A percentile compares a stretch with the other conserved stretches of the same genome.
Conservation (phyloP, 1,284 basidiomycete species). For the Moesziomyces aphidis region DNA sequence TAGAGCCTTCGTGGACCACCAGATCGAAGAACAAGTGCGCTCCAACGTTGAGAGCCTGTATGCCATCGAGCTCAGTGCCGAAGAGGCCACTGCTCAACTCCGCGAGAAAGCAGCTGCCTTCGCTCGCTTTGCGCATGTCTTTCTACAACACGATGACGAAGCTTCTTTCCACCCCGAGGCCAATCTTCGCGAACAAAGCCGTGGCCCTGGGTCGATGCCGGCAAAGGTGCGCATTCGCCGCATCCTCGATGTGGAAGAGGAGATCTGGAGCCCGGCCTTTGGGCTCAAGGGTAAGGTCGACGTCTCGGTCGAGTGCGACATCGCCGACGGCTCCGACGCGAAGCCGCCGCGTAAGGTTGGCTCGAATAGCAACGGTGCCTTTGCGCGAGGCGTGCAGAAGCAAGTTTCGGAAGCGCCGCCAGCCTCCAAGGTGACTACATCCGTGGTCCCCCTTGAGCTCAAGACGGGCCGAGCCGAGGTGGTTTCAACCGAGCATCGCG, state of each 20-base stretch:
- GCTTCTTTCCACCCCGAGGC: conserved; percentile 39
- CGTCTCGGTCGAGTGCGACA: conserved; percentile 77
- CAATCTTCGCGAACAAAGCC: conserved; percentile 19
- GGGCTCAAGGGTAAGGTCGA: conserved; percentile 97
- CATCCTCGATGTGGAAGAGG: conserved; percentile 85
- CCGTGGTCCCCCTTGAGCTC: conserved; percentile 85
- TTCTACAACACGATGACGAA: conserved; percentile 37
- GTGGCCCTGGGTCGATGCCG: conserved; percentile 1
- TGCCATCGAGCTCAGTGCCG: conserved; percentile 42
- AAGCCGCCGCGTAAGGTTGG: neutral
- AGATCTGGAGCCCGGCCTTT: conserved; percentile 95
- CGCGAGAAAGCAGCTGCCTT: conserved; percentile 49
- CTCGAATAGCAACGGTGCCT: conserved; percentile 1
- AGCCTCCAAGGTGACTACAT: conserved; percentile 9
- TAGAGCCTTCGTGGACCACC: conserved; percentile 40
- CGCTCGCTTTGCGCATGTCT: conserved; percentile 55
- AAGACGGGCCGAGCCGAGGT: conserved; percentile 84
- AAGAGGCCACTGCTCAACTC: conserved; percentile 33
- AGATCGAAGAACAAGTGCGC: conserved; percentile 50
- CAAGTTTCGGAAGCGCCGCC: neutral
- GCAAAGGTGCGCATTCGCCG: conserved; percentile 41
- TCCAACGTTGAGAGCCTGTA: conserved; percentile 52
- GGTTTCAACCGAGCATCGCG: conserved; percentile 83
- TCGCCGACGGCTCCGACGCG: conserved; percentile 56
- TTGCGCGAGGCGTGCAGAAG: conserved; percentile 11